phyloP scores from a whole-genome alignment of 306 rosid genomes.

The Gillenia trifoliata region DNA sequence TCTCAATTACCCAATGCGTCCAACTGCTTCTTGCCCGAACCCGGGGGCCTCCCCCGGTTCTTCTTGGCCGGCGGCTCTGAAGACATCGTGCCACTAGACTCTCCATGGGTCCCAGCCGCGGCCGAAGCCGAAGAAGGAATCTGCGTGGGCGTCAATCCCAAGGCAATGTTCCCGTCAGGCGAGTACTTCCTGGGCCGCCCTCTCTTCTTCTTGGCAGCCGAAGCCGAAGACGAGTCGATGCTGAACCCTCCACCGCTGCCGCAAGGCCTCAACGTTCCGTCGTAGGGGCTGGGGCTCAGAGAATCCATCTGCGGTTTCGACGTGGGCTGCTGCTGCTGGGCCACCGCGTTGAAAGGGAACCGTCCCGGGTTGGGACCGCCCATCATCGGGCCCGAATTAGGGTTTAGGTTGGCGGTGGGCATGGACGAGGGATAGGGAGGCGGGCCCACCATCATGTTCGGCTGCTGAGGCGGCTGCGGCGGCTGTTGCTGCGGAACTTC shows the following conservation, averaged over 20 bases:
- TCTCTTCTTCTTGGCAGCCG: constrained; percentile 62
- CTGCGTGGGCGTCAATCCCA: constrained; percentile 52
- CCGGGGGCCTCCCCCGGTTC: constrained; percentile 75
- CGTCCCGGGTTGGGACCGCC: constrained; percentile 27
- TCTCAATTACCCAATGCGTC: constrained; percentile 48
- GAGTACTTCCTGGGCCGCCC: constrained; percentile 86
- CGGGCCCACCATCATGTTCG: constrained; percentile 46
- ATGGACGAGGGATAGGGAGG: constrained; percentile 37
- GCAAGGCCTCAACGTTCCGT: constrained; percentile 44
- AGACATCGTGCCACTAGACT: constrained; percentile 48
- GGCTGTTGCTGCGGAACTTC: constrained; percentile 31
- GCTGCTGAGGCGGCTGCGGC: constrained; percentile 24
- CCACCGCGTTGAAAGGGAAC: constrained; percentile 56
- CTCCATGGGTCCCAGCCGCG: constrained; percentile 23
- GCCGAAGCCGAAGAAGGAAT: constrained; percentile 35
- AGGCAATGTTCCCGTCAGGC: constrained; percentile 65
- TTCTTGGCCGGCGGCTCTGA: constrained; percentile 55
- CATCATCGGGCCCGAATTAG: constrained; percentile 47
- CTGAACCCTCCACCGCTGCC: constrained; percentile 31
- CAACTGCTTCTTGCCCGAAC: constrained; percentile 68
- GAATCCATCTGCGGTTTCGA: constrained; percentile 42
- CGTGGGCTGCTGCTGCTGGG: constrained; percentile 24
- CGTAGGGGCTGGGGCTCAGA: constrained; percentile 37
- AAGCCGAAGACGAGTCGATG: constrained; percentile 28
- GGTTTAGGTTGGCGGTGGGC: constrained; percentile 31